Evolutionary conservation across 2,329 filamentous ascomycete genomes (phyloP), one percentile per base, ranked within the genome.

Genomic region (Monascus ruber): DNA sequence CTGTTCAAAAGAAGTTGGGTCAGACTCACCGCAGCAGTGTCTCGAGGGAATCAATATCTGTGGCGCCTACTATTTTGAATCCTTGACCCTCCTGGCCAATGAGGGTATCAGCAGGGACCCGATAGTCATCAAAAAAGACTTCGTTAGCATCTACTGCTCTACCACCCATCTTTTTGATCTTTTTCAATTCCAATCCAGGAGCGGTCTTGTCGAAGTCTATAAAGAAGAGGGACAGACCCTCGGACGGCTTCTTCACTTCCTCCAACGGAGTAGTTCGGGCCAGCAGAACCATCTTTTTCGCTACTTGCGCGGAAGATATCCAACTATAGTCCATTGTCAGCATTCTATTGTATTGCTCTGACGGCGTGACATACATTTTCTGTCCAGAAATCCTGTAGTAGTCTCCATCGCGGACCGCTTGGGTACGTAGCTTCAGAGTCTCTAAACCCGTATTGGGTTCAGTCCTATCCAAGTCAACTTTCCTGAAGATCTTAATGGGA

Each of bases 231-330:
- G 81, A 86, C 0, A 93, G 68, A 0, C 81, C 84, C 55, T 88
- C 77, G n/a, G 76, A 83, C 0, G 80, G 74, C 53, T 81, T 86
- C 42, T 68, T 66, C 0, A 79, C 76, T 42, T 84, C 69, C 37
- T 85, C 79, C 0, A 81, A 48, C 0, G 81, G 74, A 0, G 78
- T 85, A 0, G 85, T 93, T 1, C 85, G 75, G 0, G 84, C 84
- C 0, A 94, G 72, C 0, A 93, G 70, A 4, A 93, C 79, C 85
- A 93, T 93, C 52, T 85, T 85, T 4, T 73, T 72, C 0, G 85
- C 85, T 0, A 89, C 81, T 56, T 93, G 84, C 0, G 85, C 85
- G 38, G 78, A 88, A 0, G 84, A 85, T 39, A 91, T 93, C 85
- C 85, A 93, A 39, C 58, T 57, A 35, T 42, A 35, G 7, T 26